Conservation (phyloP, 2,329 filamentous ascomycete species). For the Trematosphaeria pertusa region DNA sequence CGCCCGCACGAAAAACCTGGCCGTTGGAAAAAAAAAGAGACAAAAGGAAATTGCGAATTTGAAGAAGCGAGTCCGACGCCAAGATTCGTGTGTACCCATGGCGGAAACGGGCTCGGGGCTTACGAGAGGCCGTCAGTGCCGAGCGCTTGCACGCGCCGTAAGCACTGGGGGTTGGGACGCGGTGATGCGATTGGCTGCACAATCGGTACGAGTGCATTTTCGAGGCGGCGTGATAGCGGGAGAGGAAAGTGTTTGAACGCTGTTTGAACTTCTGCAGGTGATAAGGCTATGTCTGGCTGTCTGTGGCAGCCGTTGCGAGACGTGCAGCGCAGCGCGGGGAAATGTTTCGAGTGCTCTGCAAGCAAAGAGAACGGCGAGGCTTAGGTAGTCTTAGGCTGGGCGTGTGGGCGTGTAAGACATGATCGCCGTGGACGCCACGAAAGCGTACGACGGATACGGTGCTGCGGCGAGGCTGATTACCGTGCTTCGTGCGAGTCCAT, state of each 20-base stretch:
- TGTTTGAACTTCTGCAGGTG: constrained; percentile 12
- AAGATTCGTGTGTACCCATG: neutral
- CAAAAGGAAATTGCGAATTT: constrained; percentile 23
- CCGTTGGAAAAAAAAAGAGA: constrained; percentile 10
- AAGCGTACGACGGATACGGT: neutral
- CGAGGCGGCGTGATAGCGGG: neutral
- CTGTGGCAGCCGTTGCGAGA: constrained; percentile 5
- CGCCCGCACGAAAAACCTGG: constrained; percentile 13
- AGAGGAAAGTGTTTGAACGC: neutral
- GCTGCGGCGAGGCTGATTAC: constrained; percentile 28
- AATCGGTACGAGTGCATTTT: neutral
- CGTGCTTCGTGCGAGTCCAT: constrained; percentile 1
- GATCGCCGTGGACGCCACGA: constrained; percentile 5
- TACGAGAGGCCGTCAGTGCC: constrained; percentile 1
- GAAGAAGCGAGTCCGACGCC: neutral
- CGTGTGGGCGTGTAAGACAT: constrained; percentile 1
- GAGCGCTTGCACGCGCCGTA: neutral
- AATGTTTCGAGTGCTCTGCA: constrained; percentile 22
- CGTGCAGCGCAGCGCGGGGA: constrained; percentile 3
- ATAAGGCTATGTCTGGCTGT: neutral
- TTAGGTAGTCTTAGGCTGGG: neutral
- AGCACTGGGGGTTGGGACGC: neutral
- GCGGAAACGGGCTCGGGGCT: neutral
- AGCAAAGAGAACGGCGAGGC: neutral
- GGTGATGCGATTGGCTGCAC: constrained; percentile 16